Percentiles rank a stretch among this genome's conserved stretches.
Conservation (phyloP, 305 asterid genomes). For the Petunia hybrid region DNA sequence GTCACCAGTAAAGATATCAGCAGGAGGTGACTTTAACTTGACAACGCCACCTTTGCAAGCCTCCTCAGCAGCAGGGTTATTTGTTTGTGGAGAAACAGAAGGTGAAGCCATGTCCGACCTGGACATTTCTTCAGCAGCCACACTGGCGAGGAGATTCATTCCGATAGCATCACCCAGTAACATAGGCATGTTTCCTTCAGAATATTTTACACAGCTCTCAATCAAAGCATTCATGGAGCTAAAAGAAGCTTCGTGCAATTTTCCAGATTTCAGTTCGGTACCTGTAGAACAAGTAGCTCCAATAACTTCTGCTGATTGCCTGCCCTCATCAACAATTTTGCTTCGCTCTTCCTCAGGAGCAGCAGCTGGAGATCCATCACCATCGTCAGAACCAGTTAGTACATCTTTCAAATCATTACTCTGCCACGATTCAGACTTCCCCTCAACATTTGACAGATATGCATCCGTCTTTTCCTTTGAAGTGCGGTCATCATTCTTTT, state of each 20-base stretch:
- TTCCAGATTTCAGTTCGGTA: conserved; percentile 35
- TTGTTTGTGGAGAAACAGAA: conserved; percentile 48
- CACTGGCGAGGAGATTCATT: conserved; percentile 78
- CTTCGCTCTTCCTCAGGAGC: conserved; percentile 55
- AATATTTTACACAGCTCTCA: conserved; percentile 70
- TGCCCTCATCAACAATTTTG: conserved; percentile 49
- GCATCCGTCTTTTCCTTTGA: conserved; percentile 51
- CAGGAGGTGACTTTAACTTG: conserved; percentile 47
- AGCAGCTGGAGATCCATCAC: conserved; percentile 48
- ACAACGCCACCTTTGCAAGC: conserved; percentile 45
- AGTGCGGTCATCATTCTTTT: conserved; percentile 51
- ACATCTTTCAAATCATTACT: conserved; percentile 52
- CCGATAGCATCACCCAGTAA: conserved; percentile 64
- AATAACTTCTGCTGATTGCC: conserved; percentile 42
- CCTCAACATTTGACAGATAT: conserved; percentile 43
- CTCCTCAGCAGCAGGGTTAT: conserved; percentile 47
- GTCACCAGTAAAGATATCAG: conserved; percentile 36
- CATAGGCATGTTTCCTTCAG: conserved; percentile 53
- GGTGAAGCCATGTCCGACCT: conserved; percentile 56
- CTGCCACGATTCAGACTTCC: conserved; percentile 49
- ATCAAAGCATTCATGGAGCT: conserved; percentile 71
- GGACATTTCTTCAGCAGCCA: conserved; percentile 67
- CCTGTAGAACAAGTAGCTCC: conserved; percentile 44
- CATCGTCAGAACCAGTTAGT: conserved; percentile 51
- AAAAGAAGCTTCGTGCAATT: conserved; percentile 47